These are phyloP conservation scores for Stachybotrys elegans DNA, from an alignment of 2,329 filamentous ascomycete genomes.

Conservation along the genomic window DNA sequence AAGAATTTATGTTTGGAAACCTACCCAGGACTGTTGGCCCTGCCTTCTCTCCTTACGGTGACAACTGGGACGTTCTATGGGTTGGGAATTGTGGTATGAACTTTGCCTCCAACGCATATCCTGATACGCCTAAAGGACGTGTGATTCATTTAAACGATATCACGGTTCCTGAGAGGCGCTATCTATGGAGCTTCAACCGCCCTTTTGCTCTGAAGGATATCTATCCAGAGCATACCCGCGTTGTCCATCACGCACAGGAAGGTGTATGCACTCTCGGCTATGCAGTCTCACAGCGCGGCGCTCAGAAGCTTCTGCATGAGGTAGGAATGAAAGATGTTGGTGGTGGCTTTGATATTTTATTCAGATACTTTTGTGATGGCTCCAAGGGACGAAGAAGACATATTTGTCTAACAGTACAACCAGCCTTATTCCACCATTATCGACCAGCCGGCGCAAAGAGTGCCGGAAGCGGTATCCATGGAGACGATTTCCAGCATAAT, in stretches of 20 bases:
- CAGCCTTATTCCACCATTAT: slow-evolving; percentile 42
- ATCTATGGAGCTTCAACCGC: slow-evolving; percentile 28
- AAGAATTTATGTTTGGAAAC: slow-evolving; percentile 10
- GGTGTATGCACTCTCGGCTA: slow-evolving; percentile 38
- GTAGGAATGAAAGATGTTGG: slow-evolving; percentile 35
- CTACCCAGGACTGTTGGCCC: slow-evolving; percentile 14
- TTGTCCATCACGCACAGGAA: slow-evolving; percentile 35
- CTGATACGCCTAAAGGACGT: slow-evolving; percentile 19
- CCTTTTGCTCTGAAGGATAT: slow-evolving; percentile 26
- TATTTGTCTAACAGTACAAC: slow-evolving; percentile 35
- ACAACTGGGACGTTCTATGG: slow-evolving; percentile 48
- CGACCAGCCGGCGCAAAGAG: slow-evolving; percentile 29
- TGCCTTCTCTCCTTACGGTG: slow-evolving; percentile 38
- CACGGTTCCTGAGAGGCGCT: slow-evolving; percentile 27
- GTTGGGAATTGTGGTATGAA: slow-evolving; percentile 41
- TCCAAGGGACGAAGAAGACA: slow-evolving; percentile 24
- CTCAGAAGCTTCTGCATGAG: slow-evolving; percentile 35
- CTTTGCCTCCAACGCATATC: slow-evolving; percentile 15
- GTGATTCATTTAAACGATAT: slow-evolving; percentile 25
- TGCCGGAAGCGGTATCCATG: slow-evolving; percentile 32
- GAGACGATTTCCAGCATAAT: slow-evolving; percentile 20
- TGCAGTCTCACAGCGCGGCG: slow-evolving; percentile 38
- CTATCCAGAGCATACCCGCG: slow-evolving; percentile 37
- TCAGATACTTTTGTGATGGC: slow-evolving; percentile 42
- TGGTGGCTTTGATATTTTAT: slow-evolving; percentile 36